Evolutionary conservation across 2,329 filamentous ascomycete genomes (phyloP), one percentile per base, ranked within the genome.

Genomic region (Colletotrichum chrysophilum): DNA sequence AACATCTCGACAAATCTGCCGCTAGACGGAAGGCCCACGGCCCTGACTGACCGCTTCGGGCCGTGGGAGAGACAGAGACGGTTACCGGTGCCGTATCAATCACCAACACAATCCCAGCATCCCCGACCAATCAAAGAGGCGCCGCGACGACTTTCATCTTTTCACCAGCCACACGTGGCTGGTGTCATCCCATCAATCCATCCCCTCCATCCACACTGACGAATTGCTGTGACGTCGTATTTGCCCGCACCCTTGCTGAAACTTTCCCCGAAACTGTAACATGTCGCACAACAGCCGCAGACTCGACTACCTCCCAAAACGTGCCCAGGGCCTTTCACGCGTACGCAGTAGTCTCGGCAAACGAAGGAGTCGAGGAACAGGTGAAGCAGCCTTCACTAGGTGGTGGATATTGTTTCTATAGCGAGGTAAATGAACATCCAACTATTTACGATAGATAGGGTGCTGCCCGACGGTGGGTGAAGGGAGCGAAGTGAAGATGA

Each of bases 271-370:
- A 75, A 75, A 75, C 73, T 56, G 32, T 68, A 36, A 52, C 70
- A 60, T 65, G 73, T 75, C 73, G 73, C 73, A 75, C 58, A 68
- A 75, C 56, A 62, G 62, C 70, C 70, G 65, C 70, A 68, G 73
- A 24, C 13, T 10, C n/a, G 14, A 64, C 56, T 24, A 38, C 52
- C 21, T n/a, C 26, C n/a, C n/a, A 24, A 36, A 60, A 28, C 52
- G 7, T 14, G 43, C 16, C 52, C 30, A 55, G 26, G 62, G 36
- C 16, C 36, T 8, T 30, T 52, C 36, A 34, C n/a, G 36, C 30
- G 36, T 16, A 7, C 28, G 55, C 16, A 34, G 13, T 21, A 56
- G 13, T 26, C n/a, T n/a, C 28, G 26, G 8, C 12, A 12, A 12
- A 43, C 26, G 8, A 16, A 18, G 7, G 18, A n/a, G 9, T 8